A percentile compares a stretch with the other conserved stretches of the same genome.
Conservation (phyloP, 768 basidiomycete species). For the Sporobolomyces phaffii region DNA sequence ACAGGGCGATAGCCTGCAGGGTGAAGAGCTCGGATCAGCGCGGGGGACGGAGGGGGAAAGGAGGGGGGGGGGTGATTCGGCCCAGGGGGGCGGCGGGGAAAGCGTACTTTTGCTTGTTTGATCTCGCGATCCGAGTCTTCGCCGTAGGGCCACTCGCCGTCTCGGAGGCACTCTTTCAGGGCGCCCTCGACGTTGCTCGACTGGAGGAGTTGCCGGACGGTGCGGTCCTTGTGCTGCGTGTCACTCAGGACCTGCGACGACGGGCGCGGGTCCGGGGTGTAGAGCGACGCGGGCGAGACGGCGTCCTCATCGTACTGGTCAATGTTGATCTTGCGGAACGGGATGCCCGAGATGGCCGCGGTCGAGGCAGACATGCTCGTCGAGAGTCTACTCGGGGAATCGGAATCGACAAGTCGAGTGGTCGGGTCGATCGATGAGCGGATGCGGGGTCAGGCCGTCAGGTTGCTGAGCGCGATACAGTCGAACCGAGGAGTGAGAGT, state of each 20-base stretch:
- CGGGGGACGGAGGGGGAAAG: neutral
- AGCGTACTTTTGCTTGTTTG: conserved; percentile 79
- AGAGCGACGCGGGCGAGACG: conserved; percentile 75
- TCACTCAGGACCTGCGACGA: conserved; percentile 68
- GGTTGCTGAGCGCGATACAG: neutral
- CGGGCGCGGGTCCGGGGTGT: conserved; percentile 73
- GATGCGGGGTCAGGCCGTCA: too few species aligned
- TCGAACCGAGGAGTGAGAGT: too few species aligned
- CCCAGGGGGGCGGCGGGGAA: too few species aligned
- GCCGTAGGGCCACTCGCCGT: conserved; percentile 77
- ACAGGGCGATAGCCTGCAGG: conserved; percentile 65
- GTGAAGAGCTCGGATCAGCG: neutral
- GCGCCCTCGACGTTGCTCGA: conserved; percentile 76
- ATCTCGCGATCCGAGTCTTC: conserved; percentile 52
- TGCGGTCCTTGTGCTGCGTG: conserved; percentile 64
- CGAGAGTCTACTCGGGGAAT: too few species aligned
- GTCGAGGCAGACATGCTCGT: conserved; percentile 30
- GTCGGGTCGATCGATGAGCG: neutral
- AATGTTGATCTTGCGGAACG: conserved; percentile 89
- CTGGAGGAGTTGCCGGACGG: conserved; percentile 62
- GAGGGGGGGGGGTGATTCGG: neutral
- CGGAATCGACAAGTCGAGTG: neutral
- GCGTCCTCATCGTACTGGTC: conserved; percentile 89
- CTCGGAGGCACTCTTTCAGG: conserved; percentile 57
- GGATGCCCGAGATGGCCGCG: conserved; percentile 38